Evolutionary conservation across 768 basidiomycete species (phyloP).

Genomic region (Mycena rosella): DNA sequence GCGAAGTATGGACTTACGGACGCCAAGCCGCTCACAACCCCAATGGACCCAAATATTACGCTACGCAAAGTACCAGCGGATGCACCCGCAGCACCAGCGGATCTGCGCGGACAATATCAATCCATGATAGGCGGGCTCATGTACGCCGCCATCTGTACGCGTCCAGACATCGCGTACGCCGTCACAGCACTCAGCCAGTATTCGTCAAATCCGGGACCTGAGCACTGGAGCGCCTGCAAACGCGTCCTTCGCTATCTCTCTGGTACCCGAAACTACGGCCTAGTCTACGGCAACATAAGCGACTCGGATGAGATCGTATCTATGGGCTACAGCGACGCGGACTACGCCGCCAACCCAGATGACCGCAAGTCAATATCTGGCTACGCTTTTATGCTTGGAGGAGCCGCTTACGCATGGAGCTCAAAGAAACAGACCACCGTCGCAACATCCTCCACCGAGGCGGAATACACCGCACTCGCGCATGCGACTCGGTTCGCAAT

Average conservation of each 20-base stretch:
- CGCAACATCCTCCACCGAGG: constrained; percentile 35
- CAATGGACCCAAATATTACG: constrained; percentile 21
- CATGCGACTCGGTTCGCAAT: constrained; percentile 39
- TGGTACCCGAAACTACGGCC: constrained; percentile 39
- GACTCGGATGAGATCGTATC: neutral
- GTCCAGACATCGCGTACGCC: constrained; percentile 40
- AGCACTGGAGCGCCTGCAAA: constrained; percentile 50
- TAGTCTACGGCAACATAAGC: constrained; percentile 13
- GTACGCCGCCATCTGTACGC: constrained; percentile 32
- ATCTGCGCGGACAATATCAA: constrained; percentile 11
- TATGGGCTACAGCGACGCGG: constrained; percentile 19
- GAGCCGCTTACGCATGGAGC: constrained; percentile 27
- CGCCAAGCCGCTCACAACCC: constrained; percentile 20
- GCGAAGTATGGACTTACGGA: constrained; percentile 12
- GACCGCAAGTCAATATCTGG: constrained; percentile 30
- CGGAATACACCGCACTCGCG: constrained; percentile 46
- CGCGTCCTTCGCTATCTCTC: constrained; percentile 48
- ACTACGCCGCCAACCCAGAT: constrained; percentile 24
- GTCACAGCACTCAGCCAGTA: constrained; percentile 34
- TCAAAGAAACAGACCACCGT: constrained; percentile 42
- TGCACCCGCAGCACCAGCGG: constrained; percentile 1
- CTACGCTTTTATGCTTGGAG: constrained; percentile 26
- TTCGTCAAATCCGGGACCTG: constrained; percentile 36
- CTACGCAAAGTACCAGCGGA: constrained; percentile 12
- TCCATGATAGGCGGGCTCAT: constrained; percentile 23